These are phyloP conservation scores for Conringia planisiliqua DNA, from an alignment of 345 rosid species.

Conservation along the genomic window DNA sequence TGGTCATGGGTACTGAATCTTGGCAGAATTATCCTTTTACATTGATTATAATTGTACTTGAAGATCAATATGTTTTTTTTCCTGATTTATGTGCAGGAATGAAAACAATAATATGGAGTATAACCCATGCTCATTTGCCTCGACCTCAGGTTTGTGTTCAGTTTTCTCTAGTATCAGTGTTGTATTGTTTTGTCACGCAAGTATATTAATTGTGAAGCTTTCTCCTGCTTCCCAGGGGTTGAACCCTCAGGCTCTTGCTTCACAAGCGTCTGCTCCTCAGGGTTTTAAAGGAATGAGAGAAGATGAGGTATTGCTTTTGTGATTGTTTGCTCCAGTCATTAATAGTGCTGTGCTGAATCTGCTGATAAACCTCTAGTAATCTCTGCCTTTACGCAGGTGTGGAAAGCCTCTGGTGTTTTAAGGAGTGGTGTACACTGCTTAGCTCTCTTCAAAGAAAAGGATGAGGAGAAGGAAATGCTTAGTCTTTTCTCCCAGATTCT, in stretches of 20 bases:
- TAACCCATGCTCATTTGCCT: conserved; percentile 96
- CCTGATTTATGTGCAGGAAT: conserved; percentile 55
- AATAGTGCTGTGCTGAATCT: not conserved
- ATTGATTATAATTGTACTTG: conserved; percentile 7
- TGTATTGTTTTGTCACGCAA: not conserved
- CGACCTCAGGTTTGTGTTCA: conserved; percentile 73
- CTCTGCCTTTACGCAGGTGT: conserved; percentile 52
- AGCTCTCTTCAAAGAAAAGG: conserved; percentile 97
- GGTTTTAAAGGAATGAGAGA: conserved; percentile 93
- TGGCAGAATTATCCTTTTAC: conserved; percentile 5
- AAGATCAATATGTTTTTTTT: not conserved
- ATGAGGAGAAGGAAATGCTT: conserved; percentile 95
- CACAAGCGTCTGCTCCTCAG: conserved; percentile 67
- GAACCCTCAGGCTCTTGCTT: conserved; percentile 62
- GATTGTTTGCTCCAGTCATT: conserved; percentile 13
- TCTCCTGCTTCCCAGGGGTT: conserved; percentile 57
- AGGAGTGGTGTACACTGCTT: conserved; percentile 98
- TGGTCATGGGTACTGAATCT: conserved; percentile 85
- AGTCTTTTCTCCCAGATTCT: conserved; percentile 85
- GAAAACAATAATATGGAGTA: conserved; percentile 98
- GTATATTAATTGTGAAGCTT: conserved; percentile 40
- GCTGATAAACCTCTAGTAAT: conserved; percentile 26
- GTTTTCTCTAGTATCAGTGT: conserved; percentile 25
- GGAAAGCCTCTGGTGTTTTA: conserved; percentile 96
- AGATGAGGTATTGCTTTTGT: conserved; percentile 72